Evolutionary conservation across 75 land plant genomes (phyloP).

Genomic region (Pinus albicaulis): DNA sequence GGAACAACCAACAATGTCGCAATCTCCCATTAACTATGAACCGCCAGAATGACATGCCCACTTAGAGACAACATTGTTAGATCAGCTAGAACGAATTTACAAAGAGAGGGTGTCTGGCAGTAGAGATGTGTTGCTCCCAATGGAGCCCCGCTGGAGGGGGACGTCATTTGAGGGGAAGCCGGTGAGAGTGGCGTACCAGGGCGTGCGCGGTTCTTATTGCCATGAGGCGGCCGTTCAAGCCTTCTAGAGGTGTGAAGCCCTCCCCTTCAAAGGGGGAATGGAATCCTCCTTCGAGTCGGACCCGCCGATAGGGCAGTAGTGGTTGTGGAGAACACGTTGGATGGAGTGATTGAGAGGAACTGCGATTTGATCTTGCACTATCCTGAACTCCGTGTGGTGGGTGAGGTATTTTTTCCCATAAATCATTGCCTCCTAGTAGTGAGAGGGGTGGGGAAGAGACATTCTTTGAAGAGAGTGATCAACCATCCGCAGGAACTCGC

Average conservation of each 20-base stretch:
- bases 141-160: no score
- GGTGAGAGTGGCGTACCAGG: no score
- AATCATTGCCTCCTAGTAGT: no score
- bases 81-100: conserved; percentile 18
- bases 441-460: no score
- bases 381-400: conserved; percentile 13
- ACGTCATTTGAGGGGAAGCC: background rate
- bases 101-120: background rate
- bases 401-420: conserved; percentile 22
- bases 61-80: no score
- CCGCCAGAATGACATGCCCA: no score
- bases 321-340: conserved; percentile 33
- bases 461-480: no score
- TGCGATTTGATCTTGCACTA: conserved; percentile 34
- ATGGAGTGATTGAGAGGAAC: conserved; percentile 36
- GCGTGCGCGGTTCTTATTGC: no score
- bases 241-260: conserved; percentile 6
- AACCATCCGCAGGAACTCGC: no score
- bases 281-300: conserved; percentile 21
- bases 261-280: conserved; percentile 18
- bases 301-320: conserved; percentile 33
- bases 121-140: background rate
- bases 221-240: no score
- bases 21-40: no score
- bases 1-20: no score